Evolutionary conservation across 495 filamentous ascomycete genomes (phyloP), one percentile per base, ranked within the genome.

Genomic region (Penicillium pancosmium): DNA sequence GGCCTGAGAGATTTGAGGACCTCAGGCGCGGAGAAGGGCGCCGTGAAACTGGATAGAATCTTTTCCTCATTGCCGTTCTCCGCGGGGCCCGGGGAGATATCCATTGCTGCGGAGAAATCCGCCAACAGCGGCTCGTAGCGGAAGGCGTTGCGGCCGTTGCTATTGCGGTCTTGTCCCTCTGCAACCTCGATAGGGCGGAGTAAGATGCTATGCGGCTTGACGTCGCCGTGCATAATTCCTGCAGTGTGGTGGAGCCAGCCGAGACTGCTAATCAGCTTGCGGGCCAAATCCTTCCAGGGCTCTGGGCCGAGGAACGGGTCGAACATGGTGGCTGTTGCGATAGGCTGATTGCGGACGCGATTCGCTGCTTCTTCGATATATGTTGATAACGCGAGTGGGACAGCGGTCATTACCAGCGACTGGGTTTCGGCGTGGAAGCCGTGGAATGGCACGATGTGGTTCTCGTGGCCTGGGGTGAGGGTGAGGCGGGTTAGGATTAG

Each of bases 81-180:
- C 1, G 62, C 46, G 2, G 57, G 52, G 9, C 67, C 36, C 7
- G 67, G 23, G 0, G 60, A 50, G 31, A 78, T 61, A 13, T 71
- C 60, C 27, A 80, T 71, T 0, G 83, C 80, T n/a, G 85, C 85
- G 2, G 84, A 87, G 64, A 87, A 87, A 64, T 87, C 85, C 13
- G 79, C 79, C 50, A 81, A 82, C 1, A 86, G 64, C 13, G 82
- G 78, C 31, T 78, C 68, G 48, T 75, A 73, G 0, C 62, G 72
- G 58, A 77, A 74, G 19, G 46, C 15, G 19, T 38, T 7, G 49
- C 51, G 19, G 52, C 57, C 34, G 47, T 59, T 34, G 64, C 55
- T 7, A 18, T 25, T 11, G 23, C 36, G 15, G 46, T 49, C 46
- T 21, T 2, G 27, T 31, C 27, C 27, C 27, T 31, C 27, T 31